Evolutionary conservation across 2,329 filamentous ascomycete species (phyloP), one percentile per base, ranked within the genome.

Genomic region (Colletotrichum sp.): DNA sequence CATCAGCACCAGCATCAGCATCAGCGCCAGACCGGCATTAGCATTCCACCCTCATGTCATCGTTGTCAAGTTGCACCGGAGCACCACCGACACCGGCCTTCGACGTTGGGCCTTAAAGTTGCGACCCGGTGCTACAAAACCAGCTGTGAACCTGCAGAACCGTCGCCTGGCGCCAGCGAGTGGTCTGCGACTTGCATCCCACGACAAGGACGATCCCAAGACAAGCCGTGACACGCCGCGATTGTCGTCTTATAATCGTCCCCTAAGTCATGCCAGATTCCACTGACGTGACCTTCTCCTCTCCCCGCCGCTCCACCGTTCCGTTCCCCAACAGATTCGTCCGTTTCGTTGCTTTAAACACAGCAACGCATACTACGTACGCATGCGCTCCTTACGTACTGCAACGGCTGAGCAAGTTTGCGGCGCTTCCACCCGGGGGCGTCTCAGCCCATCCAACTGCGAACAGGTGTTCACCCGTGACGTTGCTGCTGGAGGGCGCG

Each of bases 161-260:
- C n/a, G 32, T 28, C 28, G 49, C 39, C 28, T 32, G 70, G 59
- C 28, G 21, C 49, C n/a, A 65, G 13, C 18, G 65, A 69, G 73
- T 73, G 70, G 70, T 62, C 64, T 55, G 64, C 74, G 49, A 68
- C 63, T 15, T 73, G 71, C 70, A 49, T 65, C 59, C 49, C 18
- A 44, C 70, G 44, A 76, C 74, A 76, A 76, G 74, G 74, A 66
- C 74, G 49, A 73, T 69, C 74, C 74, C 64, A 74, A 74, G 71
- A 65, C 64, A 73, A 9, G 34, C 59, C 64, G 21, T 69, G 71
- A 65, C 70, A 73, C n/a, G 34, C 59, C 59, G 21, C 65, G 57
- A 69, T 73, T 60, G 57, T 76, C 73, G 65, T 76, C 74, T 74
- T 69, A 74, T 76, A 69, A 74, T 66, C 65, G 65, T 74, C 21